Evolutionary conservation across 2,329 filamentous ascomycete species (phyloP), one percentile per base, ranked within the genome.

Genomic region (Aspergillus nomiae): DNA sequence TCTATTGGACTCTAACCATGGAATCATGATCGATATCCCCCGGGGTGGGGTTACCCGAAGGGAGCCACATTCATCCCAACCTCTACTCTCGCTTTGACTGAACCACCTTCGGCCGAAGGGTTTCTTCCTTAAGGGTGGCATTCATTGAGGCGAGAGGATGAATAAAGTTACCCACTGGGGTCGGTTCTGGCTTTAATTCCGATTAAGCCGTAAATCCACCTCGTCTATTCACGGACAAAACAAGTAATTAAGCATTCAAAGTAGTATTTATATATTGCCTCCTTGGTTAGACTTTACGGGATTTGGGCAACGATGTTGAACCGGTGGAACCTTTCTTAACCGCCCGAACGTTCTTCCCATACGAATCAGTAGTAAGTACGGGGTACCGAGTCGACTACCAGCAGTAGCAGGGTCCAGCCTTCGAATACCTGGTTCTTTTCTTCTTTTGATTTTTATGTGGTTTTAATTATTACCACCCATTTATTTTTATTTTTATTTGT

Each of bases 11-110:
- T 34, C 19, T 53, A 60, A 48, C 65, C 63, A 57, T 63, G 64
- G 62, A 64, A 66, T 59, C 61, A 60, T 19, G 38, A 19, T 59
- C 58, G 53, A 62, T 58, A 60, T 45, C 43, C 43, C 58, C 53
- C 56, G 58, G 57, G 57, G 54, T 65, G 58, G 57, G 34, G 54
- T 48, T 48, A 60, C 61, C 60, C 56, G 63, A 57, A 38, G 43
- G 61, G 48, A 34, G 38, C 58, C 53, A 61, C n/a, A 41, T 34
- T 57, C 55, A 57, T 57, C 38, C 41, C 34, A 14, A 19, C n/a
- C 32, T 41, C 38, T 41, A 41, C 38, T n/a, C 7, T n/a, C 38
- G 16, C 7, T 41, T n/a, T 16, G 38, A 36, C 34, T 36, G 34
- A 36, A 36, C 14, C 34, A 36, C 16, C 19, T 10, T 41, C 38